Conservation (phyloP, 1,284 basidiomycete species). For the Agaricales sp. region DNA sequence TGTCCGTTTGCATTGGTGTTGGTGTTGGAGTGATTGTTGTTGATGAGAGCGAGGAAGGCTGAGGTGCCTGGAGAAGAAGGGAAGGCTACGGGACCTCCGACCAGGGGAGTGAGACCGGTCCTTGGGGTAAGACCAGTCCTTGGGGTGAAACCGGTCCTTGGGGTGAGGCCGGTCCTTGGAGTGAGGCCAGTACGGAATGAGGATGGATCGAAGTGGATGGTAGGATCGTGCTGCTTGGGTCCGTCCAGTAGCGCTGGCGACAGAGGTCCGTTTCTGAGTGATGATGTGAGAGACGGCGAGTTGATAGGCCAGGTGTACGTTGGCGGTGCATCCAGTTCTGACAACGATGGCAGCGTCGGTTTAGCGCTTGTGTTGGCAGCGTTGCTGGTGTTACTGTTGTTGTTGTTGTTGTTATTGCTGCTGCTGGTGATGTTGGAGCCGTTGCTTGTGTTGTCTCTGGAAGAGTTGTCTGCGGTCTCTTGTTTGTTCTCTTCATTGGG, state of each 20-base stretch:
- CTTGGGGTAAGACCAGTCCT: constrained; percentile 72
- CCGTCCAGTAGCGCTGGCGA: neutral
- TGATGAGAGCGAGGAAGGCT: constrained; percentile 89
- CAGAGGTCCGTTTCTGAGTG: neutral
- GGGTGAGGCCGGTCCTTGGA: constrained; percentile 65
- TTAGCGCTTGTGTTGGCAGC: constrained; percentile 14
- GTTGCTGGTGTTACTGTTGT: constrained; percentile 26
- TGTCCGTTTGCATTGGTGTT: constrained; percentile 18
- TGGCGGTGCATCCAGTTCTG: constrained; percentile 13
- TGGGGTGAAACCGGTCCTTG: constrained; percentile 81
- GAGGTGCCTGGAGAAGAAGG: constrained; percentile 87
- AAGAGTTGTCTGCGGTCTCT: too few relatives aligned
- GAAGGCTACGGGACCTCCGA: constrained; percentile 65
- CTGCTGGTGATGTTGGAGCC: constrained; percentile 26
- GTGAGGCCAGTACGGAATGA: constrained; percentile 79
- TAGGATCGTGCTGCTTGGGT: constrained; percentile 16
- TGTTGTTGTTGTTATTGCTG: constrained; percentile 24
- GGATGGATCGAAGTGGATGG: constrained; percentile 61
- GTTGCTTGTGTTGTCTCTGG: too few relatives aligned
- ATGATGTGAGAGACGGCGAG: neutral
- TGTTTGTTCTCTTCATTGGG: too few relatives aligned
- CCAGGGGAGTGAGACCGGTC: constrained; percentile 77
- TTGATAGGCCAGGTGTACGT: constrained; percentile 16
- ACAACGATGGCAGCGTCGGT: constrained; percentile 20
- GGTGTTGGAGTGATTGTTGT: constrained; percentile 49